Base-by-base conservation (phyloP, 139 green algal species). In the Chlorella ohadii region DNA sequence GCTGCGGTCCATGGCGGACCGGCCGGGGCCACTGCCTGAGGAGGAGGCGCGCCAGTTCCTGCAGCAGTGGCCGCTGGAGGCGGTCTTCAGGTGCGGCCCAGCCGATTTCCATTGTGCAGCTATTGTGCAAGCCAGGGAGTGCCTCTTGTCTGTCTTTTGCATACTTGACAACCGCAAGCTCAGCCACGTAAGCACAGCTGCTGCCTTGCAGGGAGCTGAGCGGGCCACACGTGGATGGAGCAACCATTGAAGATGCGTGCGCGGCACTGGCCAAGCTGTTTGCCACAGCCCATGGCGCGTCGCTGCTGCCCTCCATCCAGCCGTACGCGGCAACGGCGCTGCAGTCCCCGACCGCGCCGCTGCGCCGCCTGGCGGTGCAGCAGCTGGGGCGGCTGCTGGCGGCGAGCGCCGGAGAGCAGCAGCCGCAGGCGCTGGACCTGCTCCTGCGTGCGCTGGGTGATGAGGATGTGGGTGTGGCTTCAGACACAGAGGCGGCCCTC, bases 311-410 rank as follows among this genome's bases (percentile, higher is more conserved):
- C 25, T 19, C 16, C 44, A 28, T 78, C 39, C 31, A 55, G 64
- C 67, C 66, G 12, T 84, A 84, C 23, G 79, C 79, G 7, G 47
- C 66, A 2, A 34, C 79, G 2, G 79, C 79, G 19, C 66, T 78
- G 31, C 65, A 68, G 25, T 78, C 79, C 2, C 64, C 79, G 20
- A 36, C 51, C 7, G 33, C 67, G 12, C 51, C 33, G 31, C 44
- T 84, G 66, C 79, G 79, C 31, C 79, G 66, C 23, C 79, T 84
- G 47, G 79, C 79, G 4, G 79, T 76, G 66, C 79, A 84, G 51
- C 79, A 84, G 79, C 68, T 78, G 47, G 79, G 64, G n/a, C 79
- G 51, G 22, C 33, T 84, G 79, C 66, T 84, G 33, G 79, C 13
- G 17, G 33, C 67, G 1, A 12, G 20, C 19, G 33, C 25, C 6